phyloP scores from a whole-genome alignment of 129 eudicot genomes.

The Artemisia tridentata region DNA sequence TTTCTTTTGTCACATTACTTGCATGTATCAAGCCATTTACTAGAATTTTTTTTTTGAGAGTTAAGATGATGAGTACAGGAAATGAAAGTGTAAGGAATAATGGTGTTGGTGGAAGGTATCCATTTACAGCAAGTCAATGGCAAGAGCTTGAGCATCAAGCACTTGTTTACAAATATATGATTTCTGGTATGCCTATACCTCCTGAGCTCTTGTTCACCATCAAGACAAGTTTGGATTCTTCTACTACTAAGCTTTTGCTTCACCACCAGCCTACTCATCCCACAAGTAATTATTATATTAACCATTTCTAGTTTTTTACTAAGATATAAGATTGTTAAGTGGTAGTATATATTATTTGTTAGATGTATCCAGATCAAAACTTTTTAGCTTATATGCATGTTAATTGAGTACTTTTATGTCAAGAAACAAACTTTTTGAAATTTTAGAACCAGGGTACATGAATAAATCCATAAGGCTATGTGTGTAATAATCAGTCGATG shows the following conservation, averaged over 20 bases:
- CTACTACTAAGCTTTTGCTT: conserved; percentile 62
- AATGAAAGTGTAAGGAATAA: conserved; percentile 21
- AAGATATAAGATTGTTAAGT: no score
- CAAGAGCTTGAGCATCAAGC: conserved; percentile 96
- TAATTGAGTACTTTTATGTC: no score
- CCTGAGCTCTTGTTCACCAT: conserved; percentile 86
- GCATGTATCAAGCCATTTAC: not conserved
- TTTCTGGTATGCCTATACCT: conserved; percentile 81
- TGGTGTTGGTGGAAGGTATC: conserved; percentile 39
- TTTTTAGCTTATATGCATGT: not conserved
- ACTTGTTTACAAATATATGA: conserved; percentile 84
- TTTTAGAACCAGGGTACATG: no score
- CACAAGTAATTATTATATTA: conserved; percentile 22
- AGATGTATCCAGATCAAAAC: not conserved
- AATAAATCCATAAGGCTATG: not conserved
- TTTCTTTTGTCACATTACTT: conserved; percentile 11
- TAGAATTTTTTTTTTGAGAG: not conserved
- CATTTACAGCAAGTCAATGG: conserved; percentile 86
- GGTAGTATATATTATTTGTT: no score
- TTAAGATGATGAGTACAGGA: conserved; percentile 45
- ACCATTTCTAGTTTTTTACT: no score
- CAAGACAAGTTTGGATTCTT: conserved; percentile 67
- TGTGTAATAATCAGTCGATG: no score
- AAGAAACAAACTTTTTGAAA: no score
- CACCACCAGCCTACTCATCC: conserved; percentile 59